Percentiles rank a stretch among this genome's conserved stretches.
These are phyloP conservation scores for Erucastrum elatum DNA, from an alignment of 345 rosid species.

Conservation along the genomic window DNA sequence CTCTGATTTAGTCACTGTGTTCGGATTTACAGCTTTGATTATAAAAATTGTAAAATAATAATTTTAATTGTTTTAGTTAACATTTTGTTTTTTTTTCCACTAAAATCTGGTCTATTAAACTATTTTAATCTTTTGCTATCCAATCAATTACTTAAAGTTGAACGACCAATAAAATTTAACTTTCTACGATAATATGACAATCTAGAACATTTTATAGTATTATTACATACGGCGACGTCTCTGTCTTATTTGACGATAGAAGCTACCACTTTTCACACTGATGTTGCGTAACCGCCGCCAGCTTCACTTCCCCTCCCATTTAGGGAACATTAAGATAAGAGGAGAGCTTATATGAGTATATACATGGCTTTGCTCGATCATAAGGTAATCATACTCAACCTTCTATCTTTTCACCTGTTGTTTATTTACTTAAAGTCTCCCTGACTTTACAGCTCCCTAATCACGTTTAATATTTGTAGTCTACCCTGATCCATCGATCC, in stretches of 20 bases:
- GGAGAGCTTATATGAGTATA: neutral
- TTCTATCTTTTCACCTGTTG: neutral
- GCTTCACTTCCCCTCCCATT: neutral
- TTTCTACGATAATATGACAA: neutral
- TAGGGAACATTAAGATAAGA: neutral
- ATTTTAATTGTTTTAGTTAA: neutral
- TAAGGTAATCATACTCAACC: neutral
- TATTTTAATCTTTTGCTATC: neutral
- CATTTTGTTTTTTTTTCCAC: neutral
- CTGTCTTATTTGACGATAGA: neutral
- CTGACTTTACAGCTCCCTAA: neutral
- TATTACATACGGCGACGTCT: neutral
- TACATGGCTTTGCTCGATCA: no score
- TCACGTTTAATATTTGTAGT: neutral
- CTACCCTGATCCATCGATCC: neutral
- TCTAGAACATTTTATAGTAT: no score
- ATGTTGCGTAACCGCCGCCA: neutral
- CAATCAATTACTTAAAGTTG: neutral
- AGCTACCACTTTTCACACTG: neutral
- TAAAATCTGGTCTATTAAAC: neutral
- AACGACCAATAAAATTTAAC: neutral
- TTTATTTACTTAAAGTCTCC: neutral
- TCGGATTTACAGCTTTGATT: neutral
- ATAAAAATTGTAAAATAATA: neutral
- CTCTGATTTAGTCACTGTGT: conserved; percentile 1